Base-by-base conservation (phyloP, 2,329 filamentous ascomycete genomes). In the Westerdykella sp. region DNA sequence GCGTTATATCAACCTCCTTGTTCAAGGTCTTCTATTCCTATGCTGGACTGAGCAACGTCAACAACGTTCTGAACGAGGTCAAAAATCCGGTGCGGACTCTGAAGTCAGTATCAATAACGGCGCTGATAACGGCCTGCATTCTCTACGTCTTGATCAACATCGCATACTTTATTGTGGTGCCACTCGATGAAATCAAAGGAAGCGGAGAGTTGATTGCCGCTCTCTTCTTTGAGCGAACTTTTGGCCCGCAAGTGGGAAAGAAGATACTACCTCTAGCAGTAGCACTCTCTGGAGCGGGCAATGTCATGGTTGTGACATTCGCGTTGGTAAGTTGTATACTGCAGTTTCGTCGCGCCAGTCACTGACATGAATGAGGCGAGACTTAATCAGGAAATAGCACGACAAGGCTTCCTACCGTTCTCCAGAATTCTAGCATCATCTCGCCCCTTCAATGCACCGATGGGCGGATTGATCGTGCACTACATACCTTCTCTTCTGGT, bases 281-380 rank as follows among this genome's bases (percentile, higher is more conserved):
- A 28, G 83, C 83, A 0, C 65, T 85, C 18, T 85, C 81, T 1
- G 82, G 81, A 0, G 77, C 74, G 2, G 84, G 83, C 0, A 87
- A 87, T 57, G 83, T 87, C 12, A 81, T 87, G 75, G 81, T 85
- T 0, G 81, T 84, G 2, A 80, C 80, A 0, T 87, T 86, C 59
- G 74, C 81, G 1, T 63, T 83, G 62, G 83, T 84, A 69, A 54
- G 74, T 25, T 9, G n/a, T 9, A 4, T n/a, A 46, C 11, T 28
- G 25, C 4, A 28, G 18, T 21, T 21, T 21, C 18, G 4, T 21
- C 18, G 18, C 3, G 6, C 18, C 9, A 22, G n/a, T n/a, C 21
- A 10, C 15, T n/a, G 5, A 28, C 13, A 36, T 44, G 5, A 6
- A 22, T 1, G 45, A 84, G 80, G 77, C 82, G 5, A 77, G 83